Conservation (phyloP, 2,329 filamentous ascomycete species). For the Pseudocercospora vitis region DNA sequence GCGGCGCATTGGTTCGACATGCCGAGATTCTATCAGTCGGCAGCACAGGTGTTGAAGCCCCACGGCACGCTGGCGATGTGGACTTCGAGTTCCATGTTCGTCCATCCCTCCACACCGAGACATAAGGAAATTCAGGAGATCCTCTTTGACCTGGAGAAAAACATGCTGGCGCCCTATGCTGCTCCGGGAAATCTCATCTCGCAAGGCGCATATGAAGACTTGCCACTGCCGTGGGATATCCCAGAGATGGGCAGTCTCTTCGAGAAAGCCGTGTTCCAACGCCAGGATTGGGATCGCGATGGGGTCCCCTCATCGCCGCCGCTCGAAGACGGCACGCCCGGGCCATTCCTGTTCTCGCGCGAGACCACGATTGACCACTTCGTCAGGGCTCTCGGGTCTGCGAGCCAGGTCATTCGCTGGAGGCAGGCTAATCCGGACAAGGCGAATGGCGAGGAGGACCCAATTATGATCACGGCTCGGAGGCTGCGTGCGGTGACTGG, state of each 20-base stretch:
- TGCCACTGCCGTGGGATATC: conserved; percentile 53
- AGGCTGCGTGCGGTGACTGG: conserved; percentile 20
- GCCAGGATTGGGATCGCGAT: conserved; percentile 47
- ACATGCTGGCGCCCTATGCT: conserved; percentile 43
- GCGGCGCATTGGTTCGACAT: conserved; percentile 59
- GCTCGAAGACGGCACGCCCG: conserved; percentile 20
- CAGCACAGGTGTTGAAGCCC: conserved; percentile 50
- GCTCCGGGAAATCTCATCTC: conserved; percentile 47
- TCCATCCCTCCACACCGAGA: conserved; percentile 43
- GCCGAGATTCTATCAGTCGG: conserved; percentile 50
- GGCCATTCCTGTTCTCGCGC: conserved; percentile 26
- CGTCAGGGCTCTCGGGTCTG: conserved; percentile 40
- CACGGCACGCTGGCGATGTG: conserved; percentile 59
- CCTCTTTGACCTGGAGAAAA: conserved; percentile 42
- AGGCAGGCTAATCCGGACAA: conserved; percentile 46
- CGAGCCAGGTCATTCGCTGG: conserved; percentile 48
- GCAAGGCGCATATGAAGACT: conserved; percentile 43
- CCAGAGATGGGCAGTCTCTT: conserved; percentile 40
- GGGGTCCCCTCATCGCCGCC: conserved; percentile 27
- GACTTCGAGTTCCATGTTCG: conserved; percentile 39
- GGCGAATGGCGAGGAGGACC: conserved; percentile 44
- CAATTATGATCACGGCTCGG: conserved; percentile 35
- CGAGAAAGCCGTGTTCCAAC: conserved; percentile 41
- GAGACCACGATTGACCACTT: conserved; percentile 38
- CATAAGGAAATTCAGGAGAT: conserved; percentile 44